phyloP scores from a whole-genome alignment of 2,329 filamentous ascomycete species.

The Hymenoscyphus occultus region DNA sequence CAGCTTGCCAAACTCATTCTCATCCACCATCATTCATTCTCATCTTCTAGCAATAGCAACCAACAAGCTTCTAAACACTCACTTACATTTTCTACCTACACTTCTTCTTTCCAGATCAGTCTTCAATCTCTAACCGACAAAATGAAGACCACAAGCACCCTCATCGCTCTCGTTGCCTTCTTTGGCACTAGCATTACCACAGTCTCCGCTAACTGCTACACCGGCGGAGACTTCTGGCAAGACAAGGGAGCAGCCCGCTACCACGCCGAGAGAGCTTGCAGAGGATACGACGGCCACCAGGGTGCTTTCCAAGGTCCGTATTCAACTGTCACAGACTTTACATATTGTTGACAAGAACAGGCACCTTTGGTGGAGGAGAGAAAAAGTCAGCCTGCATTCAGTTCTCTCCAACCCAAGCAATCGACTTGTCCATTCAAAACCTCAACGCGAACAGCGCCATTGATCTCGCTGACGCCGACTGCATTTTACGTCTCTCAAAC shows the following conservation, averaged over 20 bases:
- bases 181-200: neutral
- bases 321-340: too few species aligned
- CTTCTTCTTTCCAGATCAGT: neutral
- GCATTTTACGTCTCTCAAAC: neutral
- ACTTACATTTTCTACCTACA: neutral
- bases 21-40: neutral
- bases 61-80: neutral
- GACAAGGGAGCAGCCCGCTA: neutral
- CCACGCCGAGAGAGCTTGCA: neutral
- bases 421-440: neutral
- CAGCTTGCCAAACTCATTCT: neutral
- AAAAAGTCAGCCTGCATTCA: neutral
- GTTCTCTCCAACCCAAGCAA: neutral
- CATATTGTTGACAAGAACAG: too few species aligned
- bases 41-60: neutral
- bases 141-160: neutral
- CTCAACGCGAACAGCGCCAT: neutral
- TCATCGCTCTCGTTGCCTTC: neutral
- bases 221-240: neutral
- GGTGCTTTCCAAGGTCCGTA: neutral
- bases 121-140: neutral
- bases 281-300: neutral
- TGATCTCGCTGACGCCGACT: neutral
- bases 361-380: neutral
- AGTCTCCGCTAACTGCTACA: neutral